Conservation (phyloP, 2,329 filamentous ascomycete genomes). For the Ceratocystis cubensis region DNA sequence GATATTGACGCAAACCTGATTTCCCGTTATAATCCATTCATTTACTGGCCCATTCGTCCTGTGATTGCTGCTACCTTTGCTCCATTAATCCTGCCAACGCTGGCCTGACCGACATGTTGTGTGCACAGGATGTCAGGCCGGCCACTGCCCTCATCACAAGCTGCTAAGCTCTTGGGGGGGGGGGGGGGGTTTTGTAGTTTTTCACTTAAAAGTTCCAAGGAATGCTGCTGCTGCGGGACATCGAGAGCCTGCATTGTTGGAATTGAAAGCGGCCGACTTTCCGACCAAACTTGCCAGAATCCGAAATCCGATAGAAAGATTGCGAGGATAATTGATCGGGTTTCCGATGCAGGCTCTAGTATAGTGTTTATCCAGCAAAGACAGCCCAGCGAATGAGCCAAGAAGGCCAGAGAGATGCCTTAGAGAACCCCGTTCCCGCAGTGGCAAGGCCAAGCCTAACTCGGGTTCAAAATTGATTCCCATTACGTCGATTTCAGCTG, state of each 20-base stretch:
- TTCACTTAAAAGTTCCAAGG: not conserved
- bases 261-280: not conserved
- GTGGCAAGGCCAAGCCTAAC: not conserved
- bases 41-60: not conserved
- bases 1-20: not conserved
- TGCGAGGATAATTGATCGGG: not conserved
- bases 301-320: not conserved
- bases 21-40: not conserved
- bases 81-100: not conserved
- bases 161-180: not conserved
- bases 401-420: not conserved
- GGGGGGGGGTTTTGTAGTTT: not conserved
- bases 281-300: not conserved
- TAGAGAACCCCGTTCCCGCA: not conserved
- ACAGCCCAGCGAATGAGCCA: not conserved
- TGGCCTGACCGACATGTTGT: not conserved
- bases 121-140: not conserved
- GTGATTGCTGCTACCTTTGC: not conserved
- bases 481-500: conserved; percentile 1
- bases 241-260: not conserved
- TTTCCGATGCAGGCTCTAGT: not conserved
- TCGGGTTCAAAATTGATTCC: not conserved
- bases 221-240: not conserved
- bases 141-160: not conserved
- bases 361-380: too few relatives aligned